These are phyloP conservation scores for Trypanosoma melophagium DNA, from an alignment of 208 protist genomes.

Conservation along the genomic window DNA sequence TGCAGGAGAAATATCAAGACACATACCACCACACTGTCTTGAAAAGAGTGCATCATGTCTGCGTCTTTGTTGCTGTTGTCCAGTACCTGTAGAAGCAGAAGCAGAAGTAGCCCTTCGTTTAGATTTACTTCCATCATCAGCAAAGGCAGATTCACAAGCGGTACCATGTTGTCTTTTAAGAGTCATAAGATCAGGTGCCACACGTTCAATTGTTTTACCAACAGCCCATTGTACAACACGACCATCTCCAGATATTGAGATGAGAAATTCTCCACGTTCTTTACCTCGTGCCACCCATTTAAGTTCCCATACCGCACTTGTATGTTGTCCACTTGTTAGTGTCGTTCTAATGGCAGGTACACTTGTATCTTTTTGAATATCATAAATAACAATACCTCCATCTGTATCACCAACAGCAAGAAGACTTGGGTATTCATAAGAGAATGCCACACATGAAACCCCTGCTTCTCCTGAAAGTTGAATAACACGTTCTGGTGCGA, in stretches of 20 bases:
- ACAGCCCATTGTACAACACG: slow-evolving; percentile 95
- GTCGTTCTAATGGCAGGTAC: slow-evolving; percentile 66
- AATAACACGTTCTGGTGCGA: slow-evolving; percentile 89
- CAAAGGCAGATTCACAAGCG: slow-evolving; percentile 66
- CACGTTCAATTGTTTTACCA: slow-evolving; percentile 90
- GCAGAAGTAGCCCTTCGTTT: not conserved
- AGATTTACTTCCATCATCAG: slow-evolving; percentile 35
- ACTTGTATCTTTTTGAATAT: slow-evolving; percentile 85
- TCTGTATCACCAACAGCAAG: slow-evolving; percentile 92
- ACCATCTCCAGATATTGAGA: slow-evolving; percentile 95
- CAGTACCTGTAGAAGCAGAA: not conserved
- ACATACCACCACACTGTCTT: slow-evolving; percentile 92
- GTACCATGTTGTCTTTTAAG: slow-evolving; percentile 87
- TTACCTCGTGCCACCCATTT: slow-evolving; percentile 90
- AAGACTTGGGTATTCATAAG: slow-evolving; percentile 86
- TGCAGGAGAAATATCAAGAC: slow-evolving; percentile 88
- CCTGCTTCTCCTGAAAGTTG: slow-evolving; percentile 69
- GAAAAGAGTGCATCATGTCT: slow-evolving; percentile 90
- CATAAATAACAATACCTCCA: slow-evolving; percentile 93
- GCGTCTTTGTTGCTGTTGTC: slow-evolving; percentile 12
- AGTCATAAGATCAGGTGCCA: slow-evolving; percentile 90
- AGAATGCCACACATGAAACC: slow-evolving; percentile 92
- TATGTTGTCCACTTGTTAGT: slow-evolving; percentile 85
- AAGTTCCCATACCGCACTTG: slow-evolving; percentile 93
- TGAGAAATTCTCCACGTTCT: slow-evolving; percentile 90